Evolutionary conservation across 306 rosid species (phyloP).

Genomic region (Luffa aegyptiaca): DNA sequence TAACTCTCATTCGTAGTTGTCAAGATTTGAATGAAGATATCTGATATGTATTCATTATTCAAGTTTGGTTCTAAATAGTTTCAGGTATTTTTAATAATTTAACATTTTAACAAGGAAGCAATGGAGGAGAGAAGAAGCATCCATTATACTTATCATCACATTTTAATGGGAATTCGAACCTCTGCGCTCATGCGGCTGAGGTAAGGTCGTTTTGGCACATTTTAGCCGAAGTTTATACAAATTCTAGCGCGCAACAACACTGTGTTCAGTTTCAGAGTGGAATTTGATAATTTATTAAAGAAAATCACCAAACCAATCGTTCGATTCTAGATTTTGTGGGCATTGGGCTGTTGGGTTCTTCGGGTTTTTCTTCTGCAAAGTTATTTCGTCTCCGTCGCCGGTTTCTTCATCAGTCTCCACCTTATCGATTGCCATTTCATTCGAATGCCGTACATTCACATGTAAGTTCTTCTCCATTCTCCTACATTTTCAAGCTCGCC

Average conservation of each 20-base stretch:
- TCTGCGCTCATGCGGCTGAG: too few relatives aligned
- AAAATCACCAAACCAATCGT: not conserved
- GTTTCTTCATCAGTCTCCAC: not conserved
- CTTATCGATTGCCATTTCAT: slow-evolving; percentile 19
- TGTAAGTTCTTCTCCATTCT: slow-evolving; percentile 22
- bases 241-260: not conserved
- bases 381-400: not conserved
- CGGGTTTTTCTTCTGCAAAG: not conserved
- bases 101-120: too few relatives aligned
- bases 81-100: too few relatives aligned
- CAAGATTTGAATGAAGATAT: too few relatives aligned
- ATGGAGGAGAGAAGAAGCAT: too few relatives aligned
- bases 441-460: slow-evolving; percentile 25
- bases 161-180: too few relatives aligned
- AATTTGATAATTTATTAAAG: not conserved
- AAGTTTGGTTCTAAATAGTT: too few relatives aligned
- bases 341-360: not conserved
- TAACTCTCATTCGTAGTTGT: too few relatives aligned
- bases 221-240: not conserved
- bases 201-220: too few relatives aligned
- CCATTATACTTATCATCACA: too few relatives aligned
- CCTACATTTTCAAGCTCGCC: not conserved
- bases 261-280: not conserved
- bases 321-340: not conserved
- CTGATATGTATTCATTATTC: too few relatives aligned